phyloP scores from a whole-genome alignment of 2,329 filamentous ascomycete species.

The Emergomyces pasteurianus region DNA sequence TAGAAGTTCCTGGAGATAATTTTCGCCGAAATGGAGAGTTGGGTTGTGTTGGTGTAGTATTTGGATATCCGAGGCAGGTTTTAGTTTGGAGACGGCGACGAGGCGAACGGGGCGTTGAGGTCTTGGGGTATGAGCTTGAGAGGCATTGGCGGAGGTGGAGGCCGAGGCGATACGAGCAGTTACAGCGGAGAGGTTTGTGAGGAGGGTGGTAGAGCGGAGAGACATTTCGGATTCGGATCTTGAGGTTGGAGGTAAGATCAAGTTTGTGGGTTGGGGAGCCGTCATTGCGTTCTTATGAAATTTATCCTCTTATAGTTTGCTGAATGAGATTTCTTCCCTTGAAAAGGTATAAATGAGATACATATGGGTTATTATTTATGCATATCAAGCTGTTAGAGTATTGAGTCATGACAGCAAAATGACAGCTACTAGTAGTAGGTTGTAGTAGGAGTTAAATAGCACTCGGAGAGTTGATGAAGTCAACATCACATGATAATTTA shows the following conservation, averaged over 20 bases:
- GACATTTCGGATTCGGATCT: background rate
- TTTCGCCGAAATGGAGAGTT: slow-evolving; percentile 78
- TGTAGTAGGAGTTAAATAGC: no score
- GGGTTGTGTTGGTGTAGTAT: slow-evolving; percentile 64
- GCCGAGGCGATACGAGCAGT: slow-evolving; percentile 46
- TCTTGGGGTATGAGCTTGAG: slow-evolving; percentile 1
- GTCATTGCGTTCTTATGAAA: background rate
- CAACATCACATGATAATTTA: background rate
- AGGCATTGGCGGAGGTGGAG: slow-evolving; percentile 26
- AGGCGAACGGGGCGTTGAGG: slow-evolving; percentile 43
- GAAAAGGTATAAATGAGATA: background rate
- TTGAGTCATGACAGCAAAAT: background rate
- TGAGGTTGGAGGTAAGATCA: background rate
- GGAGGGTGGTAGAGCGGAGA: slow-evolving; percentile 47
- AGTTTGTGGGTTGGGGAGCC: background rate
- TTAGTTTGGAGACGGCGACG: slow-evolving; percentile 92
- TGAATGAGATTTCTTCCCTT: background rate
- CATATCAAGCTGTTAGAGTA: background rate
- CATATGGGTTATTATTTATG: background rate
- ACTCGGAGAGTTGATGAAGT: no score
- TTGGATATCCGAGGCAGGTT: slow-evolving; percentile 82
- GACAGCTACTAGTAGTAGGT: no score
- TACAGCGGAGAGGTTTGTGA: slow-evolving; percentile 51
- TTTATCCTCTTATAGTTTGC: background rate
- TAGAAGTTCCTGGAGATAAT: slow-evolving; percentile 81